Base-by-base conservation (phyloP, 805 yeast genomes). In the Yueomyces sinensis region DNA sequence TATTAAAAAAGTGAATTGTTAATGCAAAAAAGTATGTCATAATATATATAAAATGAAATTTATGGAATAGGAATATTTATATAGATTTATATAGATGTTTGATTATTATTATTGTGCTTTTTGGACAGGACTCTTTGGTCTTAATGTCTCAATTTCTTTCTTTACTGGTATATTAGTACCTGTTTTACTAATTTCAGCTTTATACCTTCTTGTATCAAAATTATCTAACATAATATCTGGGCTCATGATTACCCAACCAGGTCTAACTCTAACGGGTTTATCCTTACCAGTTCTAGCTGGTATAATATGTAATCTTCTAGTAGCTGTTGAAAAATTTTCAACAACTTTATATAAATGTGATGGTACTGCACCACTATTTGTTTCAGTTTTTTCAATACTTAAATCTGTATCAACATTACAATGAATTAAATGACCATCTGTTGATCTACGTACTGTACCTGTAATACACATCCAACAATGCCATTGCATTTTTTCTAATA, bases 401-500 rank as follows among this genome's bases (percentile, higher is more conserved):
- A 87, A 64, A 56, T 87, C 96, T 0, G 95, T 86, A 49, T 87
- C 94, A 28, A 87, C 74, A 50, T 87, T 87, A 59, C 96, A 89
- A 53, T 87, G 93, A 40, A 87, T 86, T 39, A 87, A 63, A 54
- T 82, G 86, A 13, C 71, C 70, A 58, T 87, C 96, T 0, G 76
- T 74, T 2, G 93, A 73, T 47, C 96, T 68, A 49, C 95, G 66
- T 6, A 87, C 89, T 0, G 96, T 87, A 3, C 96, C 96, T 3
- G 94, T 87, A 35, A 87, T 81, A 46, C 95, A 89, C 95, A 87
- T 86, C 82, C 95, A 81, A 49, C 96, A 87, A 58, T 89, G 96
- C 95, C 95, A 87, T 58, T 81, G 91, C 56, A 81, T 75, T 38
- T 76, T 73, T 39, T 73, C 75, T 36, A 82, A 65, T 18, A 82